Evolutionary conservation across 306 rosid genomes (phyloP).

Genomic region (Macrotyloma uniflorum): DNA sequence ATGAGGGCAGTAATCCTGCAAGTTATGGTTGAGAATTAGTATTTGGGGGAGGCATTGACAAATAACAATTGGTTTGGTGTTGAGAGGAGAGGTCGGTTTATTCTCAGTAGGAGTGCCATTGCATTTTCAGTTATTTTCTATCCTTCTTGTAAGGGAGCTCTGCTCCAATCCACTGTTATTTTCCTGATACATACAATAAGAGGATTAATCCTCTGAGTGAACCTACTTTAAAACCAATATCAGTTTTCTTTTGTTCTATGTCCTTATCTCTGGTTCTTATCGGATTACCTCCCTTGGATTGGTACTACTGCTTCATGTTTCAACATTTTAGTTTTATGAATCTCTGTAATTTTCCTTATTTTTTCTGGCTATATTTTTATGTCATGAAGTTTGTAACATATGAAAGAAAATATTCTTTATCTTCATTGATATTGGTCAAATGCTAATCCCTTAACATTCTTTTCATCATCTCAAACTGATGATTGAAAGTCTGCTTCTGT

Average conservation of each 20-base stretch:
- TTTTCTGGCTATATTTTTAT: not conserved
- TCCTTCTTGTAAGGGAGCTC: not conserved
- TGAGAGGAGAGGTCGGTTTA: not conserved
- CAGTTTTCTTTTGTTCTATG: not conserved
- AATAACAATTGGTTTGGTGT: not conserved
- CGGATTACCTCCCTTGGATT: not conserved
- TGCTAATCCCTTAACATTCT: not conserved
- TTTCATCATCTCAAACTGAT: conserved; percentile 13
- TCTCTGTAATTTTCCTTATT: not conserved
- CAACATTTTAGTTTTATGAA: not conserved
- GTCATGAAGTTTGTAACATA: not conserved
- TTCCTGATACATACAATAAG: not conserved
- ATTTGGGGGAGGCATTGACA: not conserved
- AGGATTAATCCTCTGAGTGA: not conserved
- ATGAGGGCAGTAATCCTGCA: not conserved
- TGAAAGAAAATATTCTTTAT: not conserved
- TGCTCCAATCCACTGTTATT: not conserved
- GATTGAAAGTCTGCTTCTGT: not conserved
- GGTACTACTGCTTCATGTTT: not conserved
- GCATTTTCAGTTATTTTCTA: not conserved
- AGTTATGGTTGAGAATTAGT: not conserved
- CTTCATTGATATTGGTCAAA: not conserved
- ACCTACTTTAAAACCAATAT: not conserved
- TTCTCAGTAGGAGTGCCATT: not conserved
- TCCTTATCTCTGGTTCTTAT: not conserved